phyloP scores from a whole-genome alignment of 2,329 filamentous ascomycete genomes.

The Xylaria hypoxylon region DNA sequence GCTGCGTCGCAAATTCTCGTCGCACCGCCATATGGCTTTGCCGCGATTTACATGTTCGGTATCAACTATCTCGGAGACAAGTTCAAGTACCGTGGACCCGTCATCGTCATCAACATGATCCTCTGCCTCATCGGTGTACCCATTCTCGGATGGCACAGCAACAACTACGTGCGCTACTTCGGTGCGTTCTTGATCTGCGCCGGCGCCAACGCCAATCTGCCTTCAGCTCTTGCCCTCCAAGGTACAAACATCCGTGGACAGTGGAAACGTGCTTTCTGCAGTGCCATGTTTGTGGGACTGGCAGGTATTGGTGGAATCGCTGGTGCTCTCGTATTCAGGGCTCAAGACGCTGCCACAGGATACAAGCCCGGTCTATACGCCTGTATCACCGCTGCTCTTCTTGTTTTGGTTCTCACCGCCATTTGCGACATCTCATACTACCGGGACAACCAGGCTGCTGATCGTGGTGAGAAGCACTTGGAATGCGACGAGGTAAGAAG shows the following conservation, averaged over 20 bases:
- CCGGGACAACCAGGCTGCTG: slow-evolving; percentile 61
- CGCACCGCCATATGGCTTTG: slow-evolving; percentile 75
- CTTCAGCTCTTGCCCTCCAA: slow-evolving; percentile 80
- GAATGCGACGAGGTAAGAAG: slow-evolving; percentile 63
- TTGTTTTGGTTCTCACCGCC: slow-evolving; percentile 60
- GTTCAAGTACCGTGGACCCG: slow-evolving; percentile 72
- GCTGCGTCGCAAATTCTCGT: slow-evolving; percentile 76
- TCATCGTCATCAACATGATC: slow-evolving; percentile 74
- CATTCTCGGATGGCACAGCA: slow-evolving; percentile 75
- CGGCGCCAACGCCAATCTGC: slow-evolving; percentile 82
- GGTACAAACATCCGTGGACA: slow-evolving; percentile 90
- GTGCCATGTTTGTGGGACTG: slow-evolving; percentile 79
- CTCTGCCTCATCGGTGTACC: slow-evolving; percentile 76
- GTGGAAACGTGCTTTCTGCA: slow-evolving; percentile 87
- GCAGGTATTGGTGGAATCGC: slow-evolving; percentile 84
- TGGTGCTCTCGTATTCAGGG: slow-evolving; percentile 77
- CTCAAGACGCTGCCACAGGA: slow-evolving; percentile 61
- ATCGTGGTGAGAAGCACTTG: slow-evolving; percentile 64
- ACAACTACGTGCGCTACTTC: slow-evolving; percentile 72
- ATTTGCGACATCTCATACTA: slow-evolving; percentile 57
- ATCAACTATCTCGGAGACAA: slow-evolving; percentile 75
- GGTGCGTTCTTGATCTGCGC: slow-evolving; percentile 81
- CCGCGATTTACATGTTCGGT: slow-evolving; percentile 70
- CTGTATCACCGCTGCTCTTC: slow-evolving; percentile 62
- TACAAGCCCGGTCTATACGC: slow-evolving; percentile 68